These are phyloP conservation scores for Crotalaria pallida DNA, from an alignment of 306 rosid genomes.

Conservation along the genomic window DNA sequence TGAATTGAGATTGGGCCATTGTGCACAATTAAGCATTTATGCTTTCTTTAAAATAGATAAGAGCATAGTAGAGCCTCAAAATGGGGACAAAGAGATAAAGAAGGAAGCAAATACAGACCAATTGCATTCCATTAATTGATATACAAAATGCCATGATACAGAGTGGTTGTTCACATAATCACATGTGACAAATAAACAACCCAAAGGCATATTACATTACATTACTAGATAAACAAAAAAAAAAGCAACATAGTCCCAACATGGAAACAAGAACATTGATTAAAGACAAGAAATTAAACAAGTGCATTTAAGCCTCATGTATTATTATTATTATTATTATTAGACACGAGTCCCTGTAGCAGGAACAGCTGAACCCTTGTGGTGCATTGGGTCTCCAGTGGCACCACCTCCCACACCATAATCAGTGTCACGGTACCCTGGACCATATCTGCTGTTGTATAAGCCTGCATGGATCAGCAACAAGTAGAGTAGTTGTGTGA, in stretches of 20 bases:
- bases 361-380: constrained; percentile 39
- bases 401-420: constrained; percentile 42
- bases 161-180: not conserved
- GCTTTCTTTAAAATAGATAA: not conserved
- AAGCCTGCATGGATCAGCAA: constrained; percentile 73
- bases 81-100: not conserved
- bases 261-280: not conserved
- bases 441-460: constrained; percentile 78
- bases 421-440: constrained; percentile 67
- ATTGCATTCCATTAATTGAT: constrained; percentile 7
- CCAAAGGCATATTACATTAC: not conserved
- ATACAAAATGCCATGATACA: constrained; percentile 13
- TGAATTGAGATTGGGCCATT: too few species aligned
- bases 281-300: not conserved
- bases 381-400: constrained; percentile 50
- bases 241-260: not conserved
- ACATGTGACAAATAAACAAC: constrained; percentile 3
- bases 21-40: not conserved
- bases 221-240: not conserved
- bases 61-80: not conserved
- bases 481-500: constrained; percentile 67
- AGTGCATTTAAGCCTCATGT: not conserved
- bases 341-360: constrained; percentile 39
- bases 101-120: constrained; percentile 2
- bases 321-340: not conserved